A percentile compares a stretch with the other conserved stretches of the same genome.
These are phyloP conservation scores for Penicillium dipodomyicola DNA, from an alignment of 495 filamentous ascomycete genomes.

Conservation along the genomic window DNA sequence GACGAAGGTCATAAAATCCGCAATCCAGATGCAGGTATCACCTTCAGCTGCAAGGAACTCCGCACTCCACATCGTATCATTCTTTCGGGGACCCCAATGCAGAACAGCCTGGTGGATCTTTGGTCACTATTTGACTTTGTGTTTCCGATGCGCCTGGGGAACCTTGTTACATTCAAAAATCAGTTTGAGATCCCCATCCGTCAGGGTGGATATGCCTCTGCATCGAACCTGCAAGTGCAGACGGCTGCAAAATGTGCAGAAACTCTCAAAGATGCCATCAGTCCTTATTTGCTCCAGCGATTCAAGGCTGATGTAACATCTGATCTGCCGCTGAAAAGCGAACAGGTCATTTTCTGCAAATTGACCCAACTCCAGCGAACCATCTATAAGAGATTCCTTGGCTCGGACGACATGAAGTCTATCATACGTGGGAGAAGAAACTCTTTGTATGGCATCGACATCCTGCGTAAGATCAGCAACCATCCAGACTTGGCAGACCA, in stretches of 20 bases:
- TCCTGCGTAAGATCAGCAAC: constrained; percentile 94
- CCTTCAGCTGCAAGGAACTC: constrained; percentile 88
- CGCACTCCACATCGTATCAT: constrained; percentile 86
- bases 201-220: constrained; percentile 88
- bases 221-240: constrained; percentile 86
- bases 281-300: constrained; percentile 87
- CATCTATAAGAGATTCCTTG: constrained; percentile 76
- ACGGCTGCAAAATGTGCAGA: constrained; percentile 88
- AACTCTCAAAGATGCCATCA: constrained; percentile 85
- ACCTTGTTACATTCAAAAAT: constrained; percentile 80
- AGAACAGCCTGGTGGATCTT: constrained; percentile 94
- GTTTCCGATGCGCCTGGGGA: constrained; percentile 92
- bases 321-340: constrained; percentile 90
- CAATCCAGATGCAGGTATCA: constrained; percentile 89
- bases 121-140: constrained; percentile 98
- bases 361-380: constrained; percentile 72
- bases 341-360: constrained; percentile 94
- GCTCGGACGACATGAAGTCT: constrained; percentile 73
- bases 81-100: constrained; percentile 93
- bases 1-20: constrained; percentile 98
- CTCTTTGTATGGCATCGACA: constrained; percentile 82
- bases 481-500: constrained; percentile 86
- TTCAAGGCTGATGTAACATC: constrained; percentile 91
- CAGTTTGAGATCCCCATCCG: constrained; percentile 92
- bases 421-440: constrained; percentile 74